Evolutionary conservation across 2,329 filamentous ascomycete genomes (phyloP), one percentile per base, ranked within the genome.

Genomic region (Diaporthe destruens): DNA sequence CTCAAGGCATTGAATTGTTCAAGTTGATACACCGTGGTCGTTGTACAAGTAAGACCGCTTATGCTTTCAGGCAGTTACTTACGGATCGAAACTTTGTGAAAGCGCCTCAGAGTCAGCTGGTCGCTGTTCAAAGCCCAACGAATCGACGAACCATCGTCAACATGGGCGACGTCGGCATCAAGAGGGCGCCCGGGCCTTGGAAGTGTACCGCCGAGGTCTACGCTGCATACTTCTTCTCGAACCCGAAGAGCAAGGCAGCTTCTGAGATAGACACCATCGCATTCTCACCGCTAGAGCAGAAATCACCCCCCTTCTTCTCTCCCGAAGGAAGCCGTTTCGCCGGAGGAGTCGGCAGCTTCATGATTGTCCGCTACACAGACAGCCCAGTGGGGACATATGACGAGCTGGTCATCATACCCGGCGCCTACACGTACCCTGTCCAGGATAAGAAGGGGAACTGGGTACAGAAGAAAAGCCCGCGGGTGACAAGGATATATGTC

Each of bases 401-500:
- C 75, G 87, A 89, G 78, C 77, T 89, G 70, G 78, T 87, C 34
- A 75, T 88, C 39, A 78, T 82, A 2, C 87, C 87, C 0, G 87
- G 87, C 1, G 80, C 77, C 47, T 87, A 85, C 72, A 80, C 82
- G 18, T 85, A 85, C 74, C 79, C 80, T 14, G 79, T 82, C 29
- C 82, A 82, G 29, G 77, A 69, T 20, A 76, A 80, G 32, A 77
- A 78, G 11, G 79, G 78, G 7, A 82, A 77, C 74, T 77, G 78
- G 16, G 74, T 76, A 29, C 82, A 76, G 71, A 81, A 77, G 71
- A 81, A 78, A 51, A 84, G 82, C 63, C 76, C 80, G 9, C 81
- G 85, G 44, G 84, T 88, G 75, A 87, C 87, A n/a, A 82, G 86
- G 29, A 87, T 88, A 14, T 89, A 88, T 75, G 87, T 89, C 18